Evolutionary conservation across 31 red algal species (phyloP), one percentile per base, ranked within the genome.

Genomic region (Porphyra umbilicalis): DNA sequence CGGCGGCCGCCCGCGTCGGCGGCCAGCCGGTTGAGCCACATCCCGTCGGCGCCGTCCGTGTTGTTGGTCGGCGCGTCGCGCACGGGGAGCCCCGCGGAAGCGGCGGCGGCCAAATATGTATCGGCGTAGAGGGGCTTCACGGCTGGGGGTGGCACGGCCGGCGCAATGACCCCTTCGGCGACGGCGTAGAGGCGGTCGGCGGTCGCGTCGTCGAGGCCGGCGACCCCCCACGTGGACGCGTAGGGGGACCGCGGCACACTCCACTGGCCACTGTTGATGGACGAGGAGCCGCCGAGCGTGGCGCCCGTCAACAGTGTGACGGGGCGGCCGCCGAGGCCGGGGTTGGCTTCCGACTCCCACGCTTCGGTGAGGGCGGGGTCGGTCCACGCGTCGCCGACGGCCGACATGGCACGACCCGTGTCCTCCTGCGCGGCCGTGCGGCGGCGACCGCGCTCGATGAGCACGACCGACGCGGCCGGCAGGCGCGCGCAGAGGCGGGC

Each of bases 241-340:
- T 67, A 67, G 6, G 10, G 15, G 15, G 15, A 11, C 3, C 15
- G 15, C 6, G 44, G 44, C 44, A 67, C 44, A 11, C 15, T 67
- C 44, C 44, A 90, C 81, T 90, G 88, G 37, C 39, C 82, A 20
- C 75, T 82, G 74, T 90, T 90, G 76, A 90, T 85, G 5, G 88
- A 33, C 32, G 77, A 85, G 9, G 77, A 77, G 44, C 89, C 83
- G 11, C 89, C 83, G 14, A 86, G 76, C 6, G 83, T 91, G 6
- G 83, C 32, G 25, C 83, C 83, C 20, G 89, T 79, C 15, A 91
- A 36, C 8, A 78, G 84, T 31, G 57, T 34, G 25, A 84, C 71
- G 33, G 35, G 44, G 10, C 89, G 78, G 25, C 33, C 40, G 38
- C 33, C 34, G 78, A 81, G 39, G 37, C n/a, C 78, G 34, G 78